Conservation (phyloP, 176 grass and related monocot species). For the Saccharum spontaneum region DNA sequence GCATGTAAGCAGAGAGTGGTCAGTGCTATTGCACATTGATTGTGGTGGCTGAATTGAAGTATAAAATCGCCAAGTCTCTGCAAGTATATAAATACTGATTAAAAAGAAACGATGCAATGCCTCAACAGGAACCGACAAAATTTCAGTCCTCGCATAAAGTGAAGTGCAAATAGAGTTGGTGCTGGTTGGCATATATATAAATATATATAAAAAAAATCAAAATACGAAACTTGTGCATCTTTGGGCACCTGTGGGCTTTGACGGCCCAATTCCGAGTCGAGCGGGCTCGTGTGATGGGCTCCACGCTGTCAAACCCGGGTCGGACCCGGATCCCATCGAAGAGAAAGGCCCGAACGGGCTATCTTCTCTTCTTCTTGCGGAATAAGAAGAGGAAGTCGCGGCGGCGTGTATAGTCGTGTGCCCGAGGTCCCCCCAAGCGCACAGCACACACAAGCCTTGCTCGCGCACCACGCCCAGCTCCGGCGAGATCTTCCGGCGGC, state of each 20-base stretch:
- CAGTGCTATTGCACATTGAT: neutral
- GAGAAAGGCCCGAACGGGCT: neutral
- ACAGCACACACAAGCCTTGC: neutral
- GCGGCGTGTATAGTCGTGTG: neutral
- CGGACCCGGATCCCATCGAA: neutral
- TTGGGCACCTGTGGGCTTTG: neutral
- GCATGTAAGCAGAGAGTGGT: neutral
- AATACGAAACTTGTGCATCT: too few species aligned
- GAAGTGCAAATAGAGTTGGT: neutral
- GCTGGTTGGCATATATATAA: too few species aligned
- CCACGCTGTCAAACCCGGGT: neutral
- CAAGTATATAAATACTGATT: neutral
- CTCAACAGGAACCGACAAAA: neutral
- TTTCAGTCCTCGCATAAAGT: neutral
- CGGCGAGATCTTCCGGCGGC: conserved; percentile 41
- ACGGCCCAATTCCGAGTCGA: neutral
- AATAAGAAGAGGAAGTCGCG: conserved; percentile 14
- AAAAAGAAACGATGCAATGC: neutral
- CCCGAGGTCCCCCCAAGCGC: neutral
- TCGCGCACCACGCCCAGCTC: neutral
- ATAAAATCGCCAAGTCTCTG: neutral
- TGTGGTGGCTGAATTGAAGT: neutral
- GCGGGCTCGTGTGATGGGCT: neutral
- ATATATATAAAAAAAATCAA: too few species aligned
- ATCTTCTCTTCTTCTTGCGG: conserved; percentile 38